Conservation (phyloP, 495 filamentous ascomycete genomes). For the Podospora pseudopauciseta region DNA sequence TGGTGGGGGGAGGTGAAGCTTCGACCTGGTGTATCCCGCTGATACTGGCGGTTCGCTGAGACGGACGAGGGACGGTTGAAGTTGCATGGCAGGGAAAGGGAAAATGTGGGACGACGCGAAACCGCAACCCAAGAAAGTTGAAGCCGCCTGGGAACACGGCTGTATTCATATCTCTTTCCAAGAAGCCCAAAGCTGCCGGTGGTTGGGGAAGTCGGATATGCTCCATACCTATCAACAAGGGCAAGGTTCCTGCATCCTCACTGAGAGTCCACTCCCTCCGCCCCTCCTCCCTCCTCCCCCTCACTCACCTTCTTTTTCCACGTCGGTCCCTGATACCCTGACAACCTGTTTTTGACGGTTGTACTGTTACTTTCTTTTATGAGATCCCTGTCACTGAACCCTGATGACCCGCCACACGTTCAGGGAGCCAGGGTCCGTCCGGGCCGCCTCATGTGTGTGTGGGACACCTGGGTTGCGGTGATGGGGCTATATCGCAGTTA, state of each 20-base stretch:
- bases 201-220: conserved; percentile 3
- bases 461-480: not conserved
- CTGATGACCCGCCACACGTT: not conserved
- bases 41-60: not conserved
- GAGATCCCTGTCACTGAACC: not conserved
- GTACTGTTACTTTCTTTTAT: not conserved
- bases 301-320: not conserved
- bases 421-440: not conserved
- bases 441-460: not conserved
- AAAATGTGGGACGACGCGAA: not conserved
- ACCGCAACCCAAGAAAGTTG: not conserved
- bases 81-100: conserved; percentile 13
- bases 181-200: not conserved
- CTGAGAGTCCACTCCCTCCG: not conserved
- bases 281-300: not conserved
- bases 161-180: conserved; percentile 14
- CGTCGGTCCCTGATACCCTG: not conserved
- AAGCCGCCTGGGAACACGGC: not conserved
- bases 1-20: not conserved
- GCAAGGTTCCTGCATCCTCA: not conserved
- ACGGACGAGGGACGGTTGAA: not conserved
- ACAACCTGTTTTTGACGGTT: not conserved
- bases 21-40: conserved; percentile 3
- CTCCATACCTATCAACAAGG: not conserved
- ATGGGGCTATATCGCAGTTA: not conserved